Percentiles rank a stretch among this genome's conserved stretches.
Evolutionary conservation across 371 early-diverging fungal genomes (phyloP).

Genomic region (Lichtheimia hyalospora): DNA sequence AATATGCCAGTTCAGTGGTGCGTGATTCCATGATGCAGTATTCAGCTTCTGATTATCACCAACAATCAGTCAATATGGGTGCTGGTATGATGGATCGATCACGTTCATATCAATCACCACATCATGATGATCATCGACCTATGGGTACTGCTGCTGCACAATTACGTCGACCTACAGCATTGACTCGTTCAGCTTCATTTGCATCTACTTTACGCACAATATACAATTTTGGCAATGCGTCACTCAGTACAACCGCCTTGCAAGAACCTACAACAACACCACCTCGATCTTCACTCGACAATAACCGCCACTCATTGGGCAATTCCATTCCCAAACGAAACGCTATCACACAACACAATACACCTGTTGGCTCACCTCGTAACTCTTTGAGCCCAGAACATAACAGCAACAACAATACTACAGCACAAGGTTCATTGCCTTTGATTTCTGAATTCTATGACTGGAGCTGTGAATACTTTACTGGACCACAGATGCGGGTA

Average conservation of each 20-base stretch:
- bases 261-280: slow-evolving; percentile 20
- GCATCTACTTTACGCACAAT: slow-evolving; percentile 50
- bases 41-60: slow-evolving; percentile 4
- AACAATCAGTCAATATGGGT: slow-evolving; percentile 5
- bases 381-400: not conserved
- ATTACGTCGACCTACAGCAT: slow-evolving; percentile 30
- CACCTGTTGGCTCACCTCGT: slow-evolving; percentile 5
- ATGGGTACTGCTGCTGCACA: slow-evolving; percentile 10
- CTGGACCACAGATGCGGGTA: slow-evolving; percentile 88
- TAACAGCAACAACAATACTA: slow-evolving; percentile 6
- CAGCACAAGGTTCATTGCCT: slow-evolving; percentile 31
- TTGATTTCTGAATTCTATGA: slow-evolving; percentile 73
- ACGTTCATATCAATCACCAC: slow-evolving; percentile 18
- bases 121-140: slow-evolving; percentile 14
- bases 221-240: slow-evolving; percentile 44
- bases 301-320: slow-evolving; percentile 1
- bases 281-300: slow-evolving; percentile 1
- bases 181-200: slow-evolving; percentile 50
- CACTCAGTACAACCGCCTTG: slow-evolving; percentile 11
- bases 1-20: slow-evolving; percentile 36
- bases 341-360: slow-evolving; percentile 6
- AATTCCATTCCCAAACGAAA: slow-evolving; percentile 6
- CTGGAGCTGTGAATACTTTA: slow-evolving; percentile 87
- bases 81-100: slow-evolving; percentile 18
- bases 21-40: slow-evolving; percentile 29